phyloP scores from a whole-genome alignment of 768 basidiomycete species.

The Porphyrellus cyaneotinctus region DNA sequence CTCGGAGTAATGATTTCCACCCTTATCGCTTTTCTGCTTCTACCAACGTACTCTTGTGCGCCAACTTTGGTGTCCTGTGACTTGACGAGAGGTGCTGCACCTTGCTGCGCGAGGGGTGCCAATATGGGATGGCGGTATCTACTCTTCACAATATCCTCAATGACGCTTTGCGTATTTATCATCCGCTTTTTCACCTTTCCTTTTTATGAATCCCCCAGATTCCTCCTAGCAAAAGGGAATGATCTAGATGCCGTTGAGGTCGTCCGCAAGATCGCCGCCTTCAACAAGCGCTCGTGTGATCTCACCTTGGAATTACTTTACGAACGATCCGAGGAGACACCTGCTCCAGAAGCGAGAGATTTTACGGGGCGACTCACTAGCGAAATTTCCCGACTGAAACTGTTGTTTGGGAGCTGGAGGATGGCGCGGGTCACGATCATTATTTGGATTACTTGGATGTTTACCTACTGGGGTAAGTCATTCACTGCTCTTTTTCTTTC shows the following conservation, averaged over 20 bases:
- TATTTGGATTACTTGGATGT: slow-evolving; percentile 16
- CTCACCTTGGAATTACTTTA: slow-evolving; percentile 15
- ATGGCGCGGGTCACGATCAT: slow-evolving; percentile 7
- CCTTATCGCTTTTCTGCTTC: slow-evolving; percentile 7
- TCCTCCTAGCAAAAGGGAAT: slow-evolving; percentile 12
- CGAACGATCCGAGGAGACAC: slow-evolving; percentile 1
- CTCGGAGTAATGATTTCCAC: background rate
- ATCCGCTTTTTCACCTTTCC: slow-evolving; percentile 17
- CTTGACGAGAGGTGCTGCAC: slow-evolving; percentile 7
- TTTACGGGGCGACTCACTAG: background rate
- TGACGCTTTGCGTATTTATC: slow-evolving; percentile 13
- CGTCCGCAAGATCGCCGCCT: slow-evolving; percentile 12
- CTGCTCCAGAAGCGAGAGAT: background rate
- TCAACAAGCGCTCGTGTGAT: slow-evolving; percentile 5
- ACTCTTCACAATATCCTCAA: slow-evolving; percentile 4
- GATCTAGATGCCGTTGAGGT: slow-evolving; percentile 14
- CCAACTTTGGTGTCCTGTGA: slow-evolving; percentile 8
- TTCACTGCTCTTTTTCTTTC: background rate
- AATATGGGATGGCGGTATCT: slow-evolving; percentile 23
- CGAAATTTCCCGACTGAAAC: slow-evolving; percentile 10
- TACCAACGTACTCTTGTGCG: slow-evolving; percentile 17
- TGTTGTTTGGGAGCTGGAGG: slow-evolving; percentile 15
- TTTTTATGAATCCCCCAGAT: slow-evolving; percentile 14
- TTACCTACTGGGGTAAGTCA: slow-evolving; percentile 10
- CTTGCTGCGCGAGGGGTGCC: slow-evolving; percentile 14